Percentiles rank a stretch among this genome's conserved stretches.
These are phyloP conservation scores for Agrocybe chaxingu DNA, from an alignment of 768 basidiomycete genomes.

Conservation along the genomic window DNA sequence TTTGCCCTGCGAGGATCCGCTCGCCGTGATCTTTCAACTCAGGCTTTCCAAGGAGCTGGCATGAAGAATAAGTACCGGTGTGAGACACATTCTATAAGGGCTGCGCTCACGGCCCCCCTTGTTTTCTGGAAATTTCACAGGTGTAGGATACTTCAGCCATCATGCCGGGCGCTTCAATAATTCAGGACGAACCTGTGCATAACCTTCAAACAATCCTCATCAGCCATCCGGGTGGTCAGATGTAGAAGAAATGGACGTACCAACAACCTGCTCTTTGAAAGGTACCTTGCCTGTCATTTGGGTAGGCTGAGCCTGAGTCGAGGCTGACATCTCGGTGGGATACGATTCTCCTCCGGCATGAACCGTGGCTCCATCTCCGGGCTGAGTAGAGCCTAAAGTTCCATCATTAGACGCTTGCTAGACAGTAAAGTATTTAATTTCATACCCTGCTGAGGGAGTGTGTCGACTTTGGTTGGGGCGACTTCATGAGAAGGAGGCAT, in stretches of 20 bases:
- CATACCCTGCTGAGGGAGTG: slow-evolving; percentile 37
- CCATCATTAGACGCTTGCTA: background rate
- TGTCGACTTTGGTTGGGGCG: slow-evolving; percentile 22
- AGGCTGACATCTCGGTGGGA: background rate
- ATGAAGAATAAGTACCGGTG: background rate
- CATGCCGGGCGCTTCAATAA: background rate
- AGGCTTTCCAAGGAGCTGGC: slow-evolving; percentile 34
- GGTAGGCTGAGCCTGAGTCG: slow-evolving; percentile 6
- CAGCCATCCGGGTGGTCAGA: background rate
- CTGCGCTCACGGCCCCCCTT: slow-evolving; percentile 37
- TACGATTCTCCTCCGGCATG: slow-evolving; percentile 12
- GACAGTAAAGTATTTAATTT: background rate
- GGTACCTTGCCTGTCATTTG: slow-evolving; percentile 30
- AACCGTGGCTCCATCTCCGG: slow-evolving; percentile 32
- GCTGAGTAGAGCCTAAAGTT: slow-evolving; percentile 27
- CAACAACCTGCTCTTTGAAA: slow-evolving; percentile 60
- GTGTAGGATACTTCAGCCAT: background rate
- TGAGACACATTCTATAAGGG: background rate
- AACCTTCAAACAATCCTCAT: slow-evolving; percentile 16
- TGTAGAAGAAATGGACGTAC: slow-evolving; percentile 24
- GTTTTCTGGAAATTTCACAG: slow-evolving; percentile 27
- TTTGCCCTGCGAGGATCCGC: slow-evolving; percentile 49
- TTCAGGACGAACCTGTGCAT: slow-evolving; percentile 27
- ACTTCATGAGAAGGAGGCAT: slow-evolving; percentile 22
- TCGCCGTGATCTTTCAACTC: slow-evolving; percentile 51